phyloP scores from a whole-genome alignment of 208 protist genomes.

The Trichomonas gallinae region DNA sequence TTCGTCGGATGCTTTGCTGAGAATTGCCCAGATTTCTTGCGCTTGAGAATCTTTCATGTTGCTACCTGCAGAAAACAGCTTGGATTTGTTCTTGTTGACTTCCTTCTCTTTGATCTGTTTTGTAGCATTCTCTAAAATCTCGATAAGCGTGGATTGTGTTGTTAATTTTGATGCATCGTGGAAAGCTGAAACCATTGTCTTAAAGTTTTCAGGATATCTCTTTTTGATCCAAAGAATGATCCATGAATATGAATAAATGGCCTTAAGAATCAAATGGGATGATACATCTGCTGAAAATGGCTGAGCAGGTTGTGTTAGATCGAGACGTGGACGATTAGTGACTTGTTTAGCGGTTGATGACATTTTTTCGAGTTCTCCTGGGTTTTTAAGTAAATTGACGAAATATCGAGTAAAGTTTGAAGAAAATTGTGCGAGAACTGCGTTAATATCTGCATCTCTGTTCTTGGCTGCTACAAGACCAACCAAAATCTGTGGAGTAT shows the following conservation, averaged over 20 bases:
- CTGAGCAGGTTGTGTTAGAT: background rate
- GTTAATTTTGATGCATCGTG: background rate
- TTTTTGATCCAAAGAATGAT: background rate
- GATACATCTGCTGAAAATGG: background rate
- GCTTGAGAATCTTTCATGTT: background rate
- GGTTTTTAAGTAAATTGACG: background rate
- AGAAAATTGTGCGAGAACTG: background rate
- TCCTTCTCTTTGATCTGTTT: background rate
- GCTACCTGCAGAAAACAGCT: background rate
- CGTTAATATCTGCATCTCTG: background rate
- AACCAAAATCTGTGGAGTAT: background rate
- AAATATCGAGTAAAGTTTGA: background rate
- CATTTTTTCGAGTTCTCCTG: background rate
- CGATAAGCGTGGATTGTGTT: background rate
- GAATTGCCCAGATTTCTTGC: background rate
- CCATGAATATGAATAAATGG: background rate
- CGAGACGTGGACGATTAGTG: background rate
- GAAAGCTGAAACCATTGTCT: background rate
- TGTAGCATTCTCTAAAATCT: background rate
- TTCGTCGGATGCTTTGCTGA: background rate
- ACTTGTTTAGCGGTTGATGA: background rate
- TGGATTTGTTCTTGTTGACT: background rate
- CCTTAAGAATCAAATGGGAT: background rate
- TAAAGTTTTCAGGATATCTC: background rate
- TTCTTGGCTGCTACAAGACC: background rate